These are phyloP conservation scores for Rhytidhysteron rufulum DNA, from an alignment of 2,329 filamentous ascomycete genomes.

Conservation along the genomic window DNA sequence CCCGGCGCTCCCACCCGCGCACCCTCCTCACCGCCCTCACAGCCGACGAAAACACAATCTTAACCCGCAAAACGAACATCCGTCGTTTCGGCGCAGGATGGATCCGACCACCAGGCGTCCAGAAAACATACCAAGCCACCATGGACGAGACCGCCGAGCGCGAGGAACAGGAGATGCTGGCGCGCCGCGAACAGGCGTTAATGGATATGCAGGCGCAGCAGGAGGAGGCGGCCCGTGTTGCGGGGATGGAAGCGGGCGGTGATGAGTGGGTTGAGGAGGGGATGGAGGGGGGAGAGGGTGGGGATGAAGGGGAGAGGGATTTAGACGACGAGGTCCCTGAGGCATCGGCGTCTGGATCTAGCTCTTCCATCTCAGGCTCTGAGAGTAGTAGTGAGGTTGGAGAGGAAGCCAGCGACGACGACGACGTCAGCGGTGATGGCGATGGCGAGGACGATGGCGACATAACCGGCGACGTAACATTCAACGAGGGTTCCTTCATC, in stretches of 20 bases:
- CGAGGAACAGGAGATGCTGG: conserved; percentile 75
- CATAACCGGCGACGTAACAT: conserved; percentile 50
- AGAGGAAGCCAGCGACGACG: conserved; percentile 41
- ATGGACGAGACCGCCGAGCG: conserved; percentile 86
- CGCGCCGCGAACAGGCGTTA: conserved; percentile 66
- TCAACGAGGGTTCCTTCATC: conserved; percentile 47
- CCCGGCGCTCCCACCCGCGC: conserved; percentile 38
- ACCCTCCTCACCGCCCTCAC: conserved; percentile 66
- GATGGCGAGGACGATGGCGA: conserved; percentile 42
- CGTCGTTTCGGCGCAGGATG: conserved; percentile 83
- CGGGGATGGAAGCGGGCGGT: conserved; percentile 37
- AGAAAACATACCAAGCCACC: conserved; percentile 86
- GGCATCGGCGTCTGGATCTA: conserved; percentile 27
- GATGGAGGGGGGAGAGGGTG: too few relatives aligned
- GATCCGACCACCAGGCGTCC: conserved; percentile 83
- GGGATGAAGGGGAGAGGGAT: conserved; percentile 35
- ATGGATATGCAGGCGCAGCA: conserved; percentile 64
- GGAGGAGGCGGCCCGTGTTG: conserved; percentile 44
- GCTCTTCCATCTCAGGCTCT: too few relatives aligned
- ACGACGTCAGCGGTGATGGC: conserved; percentile 54
- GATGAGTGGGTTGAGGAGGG: conserved; percentile 37
- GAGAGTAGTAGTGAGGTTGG: conserved; percentile 23
- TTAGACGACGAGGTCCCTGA: conserved; percentile 38
- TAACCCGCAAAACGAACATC: conserved; percentile 74
- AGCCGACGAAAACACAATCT: conserved; percentile 72